These are phyloP conservation scores for Metarhizium rileyi DNA, from an alignment of 2,329 filamentous ascomycete genomes.

Conservation along the genomic window DNA sequence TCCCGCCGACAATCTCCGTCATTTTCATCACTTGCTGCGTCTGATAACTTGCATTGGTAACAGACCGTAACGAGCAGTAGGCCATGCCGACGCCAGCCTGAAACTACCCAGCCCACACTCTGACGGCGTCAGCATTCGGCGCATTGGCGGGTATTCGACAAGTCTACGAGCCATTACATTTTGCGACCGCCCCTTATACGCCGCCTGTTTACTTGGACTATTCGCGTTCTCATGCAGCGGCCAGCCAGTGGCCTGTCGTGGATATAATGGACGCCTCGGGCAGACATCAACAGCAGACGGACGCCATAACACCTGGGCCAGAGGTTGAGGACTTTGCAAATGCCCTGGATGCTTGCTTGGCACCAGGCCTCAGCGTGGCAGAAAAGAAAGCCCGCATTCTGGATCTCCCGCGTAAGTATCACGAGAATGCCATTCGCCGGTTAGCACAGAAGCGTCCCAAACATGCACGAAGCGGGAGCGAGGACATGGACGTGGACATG, in stretches of 20 bases:
- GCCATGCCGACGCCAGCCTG: conserved; percentile 6
- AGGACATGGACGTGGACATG: conserved; percentile 45
- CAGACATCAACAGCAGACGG: conserved; percentile 8
- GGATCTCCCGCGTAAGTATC: conserved; percentile 48
- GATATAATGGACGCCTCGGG: conserved; percentile 2
- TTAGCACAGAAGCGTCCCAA: conserved; percentile 22
- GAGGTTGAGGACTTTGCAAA: conserved; percentile 85
- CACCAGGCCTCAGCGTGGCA: conserved; percentile 34
- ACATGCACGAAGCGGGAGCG: conserved; percentile 22
- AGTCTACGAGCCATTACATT: neutral
- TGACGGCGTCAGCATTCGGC: neutral
- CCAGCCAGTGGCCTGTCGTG: neutral
- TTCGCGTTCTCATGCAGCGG: neutral
- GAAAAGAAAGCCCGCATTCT: conserved; percentile 58
- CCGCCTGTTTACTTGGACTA: neutral
- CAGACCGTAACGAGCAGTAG: neutral
- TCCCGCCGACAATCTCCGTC: neutral
- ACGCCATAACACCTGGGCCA: conserved; percentile 53
- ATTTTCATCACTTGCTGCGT: neutral
- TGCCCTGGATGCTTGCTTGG: conserved; percentile 65
- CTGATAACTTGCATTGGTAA: neutral
- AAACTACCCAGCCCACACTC: conserved; percentile 4
- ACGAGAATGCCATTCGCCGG: conserved; percentile 38
- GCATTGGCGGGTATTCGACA: neutral
- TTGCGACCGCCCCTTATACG: neutral